These are phyloP conservation scores for Saturnispora sanitii DNA, from an alignment of 805 yeast species.

Conservation along the genomic window DNA sequence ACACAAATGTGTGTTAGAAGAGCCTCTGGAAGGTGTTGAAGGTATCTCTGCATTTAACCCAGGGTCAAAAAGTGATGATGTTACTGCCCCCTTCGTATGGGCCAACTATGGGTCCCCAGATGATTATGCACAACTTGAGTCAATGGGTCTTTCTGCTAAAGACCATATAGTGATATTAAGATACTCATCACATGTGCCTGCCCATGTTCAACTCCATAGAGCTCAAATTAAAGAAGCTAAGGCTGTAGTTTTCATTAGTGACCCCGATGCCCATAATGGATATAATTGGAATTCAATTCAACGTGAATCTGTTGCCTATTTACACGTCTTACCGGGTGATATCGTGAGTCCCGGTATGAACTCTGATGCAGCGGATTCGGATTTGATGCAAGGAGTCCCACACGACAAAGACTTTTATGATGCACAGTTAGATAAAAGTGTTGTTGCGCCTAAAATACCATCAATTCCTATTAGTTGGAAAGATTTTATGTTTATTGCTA, in stretches of 20 bases:
- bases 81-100: constrained; percentile 45
- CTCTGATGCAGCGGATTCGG: constrained; percentile 21
- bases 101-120: constrained; percentile 54
- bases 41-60: constrained; percentile 56
- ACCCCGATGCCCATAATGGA: constrained; percentile 22
- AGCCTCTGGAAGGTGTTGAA: constrained; percentile 8
- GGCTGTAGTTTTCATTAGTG: constrained; percentile 61
- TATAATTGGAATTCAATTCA: constrained; percentile 39
- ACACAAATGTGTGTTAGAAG: constrained; percentile 18
- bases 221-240: constrained; percentile 51
- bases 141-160: constrained; percentile 31
- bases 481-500: constrained; percentile 49
- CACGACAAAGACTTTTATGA: constrained; percentile 25
- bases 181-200: constrained; percentile 41
- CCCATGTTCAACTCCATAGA: constrained; percentile 39
- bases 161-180: constrained; percentile 51
- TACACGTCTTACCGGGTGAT: constrained; percentile 65
- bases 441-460: constrained; percentile 60
- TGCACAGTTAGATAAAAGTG: constrained; percentile 36
- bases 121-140: constrained; percentile 42
- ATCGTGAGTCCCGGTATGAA: constrained; percentile 73
- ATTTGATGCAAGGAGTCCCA: constrained; percentile 14
- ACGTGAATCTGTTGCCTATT: constrained; percentile 44
- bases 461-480: constrained; percentile 67
- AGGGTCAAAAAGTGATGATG: constrained; percentile 49